Evolutionary conservation across 2,329 filamentous ascomycete genomes (phyloP), one percentile per base, ranked within the genome.

Genomic region (Fusarium albidum): DNA sequence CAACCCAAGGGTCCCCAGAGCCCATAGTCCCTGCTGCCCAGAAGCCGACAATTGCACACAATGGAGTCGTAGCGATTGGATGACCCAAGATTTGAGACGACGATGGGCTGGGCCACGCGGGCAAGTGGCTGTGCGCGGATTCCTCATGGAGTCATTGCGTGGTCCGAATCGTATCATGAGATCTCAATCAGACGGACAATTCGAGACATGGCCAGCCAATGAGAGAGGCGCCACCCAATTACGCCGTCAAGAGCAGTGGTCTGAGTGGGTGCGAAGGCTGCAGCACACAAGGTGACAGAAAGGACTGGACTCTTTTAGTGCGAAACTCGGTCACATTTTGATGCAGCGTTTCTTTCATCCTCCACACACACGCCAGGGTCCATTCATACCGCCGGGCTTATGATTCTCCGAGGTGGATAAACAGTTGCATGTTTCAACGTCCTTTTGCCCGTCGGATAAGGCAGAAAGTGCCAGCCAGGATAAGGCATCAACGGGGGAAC

Each of bases 121-220:
- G 12, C 25, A n/a, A 12, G 28, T 18, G n/a, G 40, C 44, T 29
- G 32, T 52, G 28, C 29, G 42, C 17, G 14, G 33, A 31, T 17
- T 34, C 28, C 25, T 21, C 18, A 18, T 53, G 9, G 40, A 42
- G 34, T 35, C 32, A 55, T 55, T 47, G 26, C 38, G 31, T 58
- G 44, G 57, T 48, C 57, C 57, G 57, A 31, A 59, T 61, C 53
- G 49, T 51, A 59, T 51, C 57, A 59, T 61, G 49, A 61, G 52
- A 54, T 61, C 49, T 61, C 43, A 39, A 34, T 9, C 33, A 25
- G 31, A 33, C 52, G 28, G 38, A 45, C 47, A 28, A 10, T 17
- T 18, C n/a, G 37, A 43, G 50, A 50, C 33, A 9, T 40, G 42
- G 37, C 27, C 14, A 37, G 33, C 57, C 57, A 60, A 60, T 58